Base-by-base conservation (phyloP, 345 rosid genomes). In the Eucalyptus melliodora region DNA sequence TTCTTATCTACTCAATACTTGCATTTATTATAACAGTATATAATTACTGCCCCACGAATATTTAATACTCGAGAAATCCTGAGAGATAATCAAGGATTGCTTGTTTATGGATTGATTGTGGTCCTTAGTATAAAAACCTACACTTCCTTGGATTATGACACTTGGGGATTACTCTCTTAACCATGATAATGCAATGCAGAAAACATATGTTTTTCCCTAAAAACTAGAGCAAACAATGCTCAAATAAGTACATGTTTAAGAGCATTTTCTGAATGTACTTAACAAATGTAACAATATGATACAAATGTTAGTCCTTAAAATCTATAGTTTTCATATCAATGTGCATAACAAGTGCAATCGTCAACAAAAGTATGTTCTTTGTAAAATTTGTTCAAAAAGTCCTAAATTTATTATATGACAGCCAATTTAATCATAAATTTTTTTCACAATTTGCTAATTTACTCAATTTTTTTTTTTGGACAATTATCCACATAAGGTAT, bases 31-130 rank as follows among this genome's bases (percentile, higher is more conserved):
- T 23, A 55, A 21, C 0, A 55, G 2, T 55, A 55, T 55, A 23
- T 21, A 56, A 56, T 56, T 23, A 23, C 5, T 21, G 12, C 12
- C 56, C 4, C 0, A 8, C 2, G 23, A 51, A 51, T 51, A 56
- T 56, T 56, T 23, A 23, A 21, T 23, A 4, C 27, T 9, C 0
- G 56, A 51, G 26, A 21, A 21, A 56, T 23, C 27, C 0, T 0
- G 10, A 23, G 12, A 56, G 27, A 56, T 56, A 0, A 23, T 55
- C 5, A 5, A 55, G 27, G 27, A 9, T 56, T 51, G 56, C 27
- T 56, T 21, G 60, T 56, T 56, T 23, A 56, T 21, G 62, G 62
- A 56, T 56, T 23, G 27, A 27, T 56, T 2, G 1, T 11, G 5
- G 3, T 56, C 62, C 27, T 56, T 56, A 3, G 1, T 56, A 56